Evolutionary conservation across 2,329 filamentous ascomycete genomes (phyloP), one percentile per base, ranked within the genome.

Genomic region (Hypoxylon sp.): DNA sequence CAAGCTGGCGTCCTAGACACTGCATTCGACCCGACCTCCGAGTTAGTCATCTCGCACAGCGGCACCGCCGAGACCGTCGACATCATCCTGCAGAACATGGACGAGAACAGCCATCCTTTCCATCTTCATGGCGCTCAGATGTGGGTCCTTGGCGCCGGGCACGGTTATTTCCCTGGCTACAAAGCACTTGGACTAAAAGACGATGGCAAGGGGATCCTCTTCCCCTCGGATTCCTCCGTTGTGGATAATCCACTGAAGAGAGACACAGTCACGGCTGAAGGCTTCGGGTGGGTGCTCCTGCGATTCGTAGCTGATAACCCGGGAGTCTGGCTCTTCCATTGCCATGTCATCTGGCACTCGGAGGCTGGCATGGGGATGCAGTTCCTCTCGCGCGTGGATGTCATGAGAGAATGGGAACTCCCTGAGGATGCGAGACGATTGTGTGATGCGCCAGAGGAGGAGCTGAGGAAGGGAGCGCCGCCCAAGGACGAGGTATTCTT

Each of bases 101-200:
- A 90, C 66, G 81, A 82, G 79, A 72, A 88, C 51, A 88, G 85
- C 60, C 87, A 89, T 70, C 89, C 89, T 0, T 90, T 90, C 81
- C 89, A 91, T 77, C 78, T 92, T 1, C 90, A 91, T 75, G 88
- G 88, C 3, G 82, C 86, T 69, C 81, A 83, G 67, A 87, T 90
- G 77, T 88, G 87, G 76, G 80, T 88, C 16, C 74, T 79, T 8
- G 79, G 70, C n/a, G 69, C 70, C 32, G 93, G 93, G 73, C 91
- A 94, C 79, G 90, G 88, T 70, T 85, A 81, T 63, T 83, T 83
- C 51, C 81, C 81, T 0, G 81, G 81, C 1, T 84, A 84, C 66
- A 74, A 72, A 5, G 67, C 68, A 2, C 68, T 83, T 0, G 77
- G 76, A 5, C 68, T 83, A 2, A 39, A 64, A 6, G 70, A 72